These are phyloP conservation scores for Erodium maritimum DNA, from an alignment of 345 rosid species.

Conservation along the genomic window DNA sequence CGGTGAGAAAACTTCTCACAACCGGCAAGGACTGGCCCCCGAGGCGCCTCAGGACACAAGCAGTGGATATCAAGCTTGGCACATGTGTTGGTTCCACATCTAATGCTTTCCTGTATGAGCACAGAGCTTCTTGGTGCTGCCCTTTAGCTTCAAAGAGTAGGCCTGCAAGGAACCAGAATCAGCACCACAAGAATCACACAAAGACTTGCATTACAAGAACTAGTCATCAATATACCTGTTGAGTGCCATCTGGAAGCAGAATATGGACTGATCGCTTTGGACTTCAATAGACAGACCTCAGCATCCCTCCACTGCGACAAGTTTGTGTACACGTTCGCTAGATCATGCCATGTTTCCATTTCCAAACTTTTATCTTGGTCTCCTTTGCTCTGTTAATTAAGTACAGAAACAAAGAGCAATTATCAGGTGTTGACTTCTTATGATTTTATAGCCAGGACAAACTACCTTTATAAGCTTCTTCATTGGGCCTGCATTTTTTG, in stretches of 20 bases:
- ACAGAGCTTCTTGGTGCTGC: conserved; percentile 34
- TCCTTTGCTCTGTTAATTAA: conserved; percentile 14
- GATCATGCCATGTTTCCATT: conserved; percentile 63
- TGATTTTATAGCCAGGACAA: too few relatives aligned
- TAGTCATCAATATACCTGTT: conserved; percentile 21
- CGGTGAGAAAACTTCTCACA: conserved; percentile 37
- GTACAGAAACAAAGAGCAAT: not conserved
- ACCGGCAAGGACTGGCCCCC: conserved; percentile 25
- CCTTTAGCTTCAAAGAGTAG: conserved; percentile 36
- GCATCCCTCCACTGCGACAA: conserved; percentile 62
- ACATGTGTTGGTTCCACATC: conserved; percentile 44
- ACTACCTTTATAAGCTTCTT: conserved; percentile 38
- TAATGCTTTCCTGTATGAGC: conserved; percentile 34
- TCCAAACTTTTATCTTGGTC: conserved; percentile 34
- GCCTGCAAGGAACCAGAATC: conserved; percentile 15
- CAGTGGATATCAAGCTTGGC: conserved; percentile 45
- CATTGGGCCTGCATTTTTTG: conserved; percentile 27
- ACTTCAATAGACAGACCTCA: conserved; percentile 54
- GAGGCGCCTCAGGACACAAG: conserved; percentile 29
- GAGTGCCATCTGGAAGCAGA: conserved; percentile 49
- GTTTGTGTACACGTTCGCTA: conserved; percentile 45
- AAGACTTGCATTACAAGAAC: too few relatives aligned
- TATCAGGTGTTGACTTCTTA: too few relatives aligned
- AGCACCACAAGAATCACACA: too few relatives aligned
- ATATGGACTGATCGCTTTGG: conserved; percentile 37